Conservation (phyloP, 2,329 filamentous ascomycete species). For the Ascocoryne sarcoides region DNA sequence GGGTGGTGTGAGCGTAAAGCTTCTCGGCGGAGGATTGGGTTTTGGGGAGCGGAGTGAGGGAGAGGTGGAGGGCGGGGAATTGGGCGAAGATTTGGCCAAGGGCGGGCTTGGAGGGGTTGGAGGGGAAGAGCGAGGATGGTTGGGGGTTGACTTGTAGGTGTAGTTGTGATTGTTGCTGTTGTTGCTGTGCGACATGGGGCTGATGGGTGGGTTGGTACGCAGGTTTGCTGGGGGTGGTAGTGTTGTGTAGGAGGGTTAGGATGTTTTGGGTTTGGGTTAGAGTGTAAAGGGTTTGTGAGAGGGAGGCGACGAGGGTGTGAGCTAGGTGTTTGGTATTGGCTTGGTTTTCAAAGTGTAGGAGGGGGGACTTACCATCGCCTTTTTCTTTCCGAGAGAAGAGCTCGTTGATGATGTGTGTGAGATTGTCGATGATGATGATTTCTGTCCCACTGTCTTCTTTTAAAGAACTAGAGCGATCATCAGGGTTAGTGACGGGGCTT, state of each 20-base stretch:
- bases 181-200: background rate
- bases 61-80: slow-evolving; percentile 45
- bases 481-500: background rate
- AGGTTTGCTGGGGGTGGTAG: slow-evolving; percentile 32
- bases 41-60: slow-evolving; percentile 39
- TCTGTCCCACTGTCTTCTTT: slow-evolving; percentile 22
- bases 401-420: slow-evolving; percentile 41
- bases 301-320: slow-evolving; percentile 39
- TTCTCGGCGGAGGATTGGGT: slow-evolving; percentile 33
- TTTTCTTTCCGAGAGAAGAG: slow-evolving; percentile 40
- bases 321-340: slow-evolving; percentile 27
- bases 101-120: slow-evolving; percentile 18
- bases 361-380: slow-evolving; percentile 30
- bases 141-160: background rate
- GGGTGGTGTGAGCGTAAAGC: too few species aligned
- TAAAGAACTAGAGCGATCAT: background rate
- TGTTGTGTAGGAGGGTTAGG: slow-evolving; percentile 48
- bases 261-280: slow-evolving; percentile 37
- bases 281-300: slow-evolving; percentile 38
- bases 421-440: slow-evolving; percentile 47
- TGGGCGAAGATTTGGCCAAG: slow-evolving; percentile 46
- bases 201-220: slow-evolving; percentile 33
- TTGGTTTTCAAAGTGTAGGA: background rate
- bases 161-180: background rate
- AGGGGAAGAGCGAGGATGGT: slow-evolving; percentile 13